Evolutionary conservation across 177 flowering plant genomes (phyloP).

Genomic region (Vitis hybrid): DNA sequence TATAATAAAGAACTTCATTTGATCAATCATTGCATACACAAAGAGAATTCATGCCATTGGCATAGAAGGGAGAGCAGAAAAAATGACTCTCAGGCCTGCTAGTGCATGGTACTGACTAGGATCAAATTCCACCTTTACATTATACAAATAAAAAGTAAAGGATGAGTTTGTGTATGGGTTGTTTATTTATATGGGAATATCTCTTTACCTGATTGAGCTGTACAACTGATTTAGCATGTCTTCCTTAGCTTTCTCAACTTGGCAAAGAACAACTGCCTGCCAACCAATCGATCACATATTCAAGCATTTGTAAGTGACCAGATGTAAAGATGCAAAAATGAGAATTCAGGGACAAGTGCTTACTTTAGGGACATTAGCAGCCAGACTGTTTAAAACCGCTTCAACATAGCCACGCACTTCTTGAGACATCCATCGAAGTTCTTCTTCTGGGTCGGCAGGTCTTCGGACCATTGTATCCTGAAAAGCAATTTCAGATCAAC

Average conservation of each 20-base stretch:
- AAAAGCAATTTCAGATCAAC: background rate
- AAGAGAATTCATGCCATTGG: too few species aligned
- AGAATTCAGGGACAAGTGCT: conserved; percentile 1
- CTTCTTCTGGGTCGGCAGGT: conserved; percentile 99
- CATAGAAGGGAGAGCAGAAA: too few species aligned
- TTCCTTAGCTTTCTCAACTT: conserved; percentile 99
- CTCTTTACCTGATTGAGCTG: conserved; percentile 77
- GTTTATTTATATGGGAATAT: too few species aligned
- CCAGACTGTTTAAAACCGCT: conserved; percentile 96
- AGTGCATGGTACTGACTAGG: background rate
- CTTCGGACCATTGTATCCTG: conserved; percentile 94
- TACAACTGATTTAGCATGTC: conserved; percentile 97
- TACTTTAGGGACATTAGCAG: conserved; percentile 98
- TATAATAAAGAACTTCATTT: too few species aligned
- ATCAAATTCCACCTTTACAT: too few species aligned
- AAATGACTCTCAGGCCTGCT: background rate
- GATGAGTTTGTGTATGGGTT: background rate
- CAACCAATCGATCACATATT: conserved; percentile 17
- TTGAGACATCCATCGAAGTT: conserved; percentile 99
- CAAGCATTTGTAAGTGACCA: background rate
- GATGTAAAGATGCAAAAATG: background rate
- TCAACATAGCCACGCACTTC: conserved; percentile 99
- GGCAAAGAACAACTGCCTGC: conserved; percentile 99
- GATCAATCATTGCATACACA: too few species aligned
- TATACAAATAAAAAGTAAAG: background rate